Conservation (phyloP, 306 rosid genomes). For the Cicer pinnatifidum region DNA sequence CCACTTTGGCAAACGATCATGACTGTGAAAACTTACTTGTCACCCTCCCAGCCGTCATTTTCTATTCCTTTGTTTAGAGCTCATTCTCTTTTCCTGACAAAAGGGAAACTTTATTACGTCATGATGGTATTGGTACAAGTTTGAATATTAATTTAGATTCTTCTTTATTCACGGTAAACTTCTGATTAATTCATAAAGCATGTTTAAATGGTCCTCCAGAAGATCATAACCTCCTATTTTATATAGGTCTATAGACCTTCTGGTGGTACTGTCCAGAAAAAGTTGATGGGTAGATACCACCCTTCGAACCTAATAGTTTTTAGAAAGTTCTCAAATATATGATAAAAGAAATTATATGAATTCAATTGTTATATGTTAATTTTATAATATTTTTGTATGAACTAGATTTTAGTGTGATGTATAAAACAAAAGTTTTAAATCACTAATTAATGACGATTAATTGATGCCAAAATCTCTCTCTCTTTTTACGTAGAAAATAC, state of each 20-base stretch:
- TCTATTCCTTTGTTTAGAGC: no score
- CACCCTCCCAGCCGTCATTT: background rate
- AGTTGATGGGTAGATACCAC: conserved; percentile 55
- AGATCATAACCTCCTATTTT: conserved; percentile 32
- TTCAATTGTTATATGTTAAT: no score
- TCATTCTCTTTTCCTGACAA: background rate
- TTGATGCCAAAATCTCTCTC: no score
- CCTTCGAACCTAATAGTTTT: conserved; percentile 19
- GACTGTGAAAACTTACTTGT: background rate
- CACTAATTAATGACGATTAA: no score
- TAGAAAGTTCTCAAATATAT: no score
- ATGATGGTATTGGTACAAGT: conserved; percentile 27
- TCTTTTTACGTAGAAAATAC: no score
- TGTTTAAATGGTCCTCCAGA: conserved; percentile 11
- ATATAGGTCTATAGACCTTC: conserved; percentile 48
- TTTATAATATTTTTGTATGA: no score
- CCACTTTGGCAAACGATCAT: no score
- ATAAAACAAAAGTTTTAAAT: no score
- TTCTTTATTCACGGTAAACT: background rate
- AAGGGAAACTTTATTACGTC: conserved; percentile 11
- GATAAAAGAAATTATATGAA: no score
- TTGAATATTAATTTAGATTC: conserved; percentile 16
- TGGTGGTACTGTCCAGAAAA: conserved; percentile 49
- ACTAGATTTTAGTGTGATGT: no score
- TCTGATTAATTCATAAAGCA: conserved; percentile 31